Conservation (phyloP, 1,284 basidiomycete species). For the Phylloporus sp. region DNA sequence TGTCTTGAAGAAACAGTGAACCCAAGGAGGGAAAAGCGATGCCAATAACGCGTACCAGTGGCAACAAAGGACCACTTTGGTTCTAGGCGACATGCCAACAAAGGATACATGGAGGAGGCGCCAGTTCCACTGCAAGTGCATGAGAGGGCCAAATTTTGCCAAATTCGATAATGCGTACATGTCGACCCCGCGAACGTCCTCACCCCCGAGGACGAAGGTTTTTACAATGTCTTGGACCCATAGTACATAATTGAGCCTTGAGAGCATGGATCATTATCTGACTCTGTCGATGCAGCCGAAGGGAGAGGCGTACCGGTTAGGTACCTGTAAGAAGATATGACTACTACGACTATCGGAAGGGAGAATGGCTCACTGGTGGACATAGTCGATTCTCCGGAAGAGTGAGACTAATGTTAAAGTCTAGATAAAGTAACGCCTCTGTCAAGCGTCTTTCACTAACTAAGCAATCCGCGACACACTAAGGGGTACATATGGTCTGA, state of each 20-base stretch:
- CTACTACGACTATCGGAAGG: background rate
- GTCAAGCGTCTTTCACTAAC: constrained; percentile 65
- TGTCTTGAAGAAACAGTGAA: constrained; percentile 49
- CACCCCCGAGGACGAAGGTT: constrained; percentile 18
- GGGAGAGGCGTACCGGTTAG: constrained; percentile 56
- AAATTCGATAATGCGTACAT: constrained; percentile 44
- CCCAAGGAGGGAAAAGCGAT: background rate
- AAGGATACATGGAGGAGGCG: constrained; percentile 87
- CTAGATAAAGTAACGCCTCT: constrained; percentile 72
- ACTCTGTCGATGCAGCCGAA: background rate
- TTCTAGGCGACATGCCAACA: constrained; percentile 68
- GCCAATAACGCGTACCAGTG: constrained; percentile 58
- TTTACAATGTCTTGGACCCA: constrained; percentile 73
- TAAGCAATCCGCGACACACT: constrained; percentile 10
- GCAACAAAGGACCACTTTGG: constrained; percentile 64
- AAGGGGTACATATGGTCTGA: constrained; percentile 32
- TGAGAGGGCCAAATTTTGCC: background rate
- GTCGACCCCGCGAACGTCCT: constrained; percentile 51
- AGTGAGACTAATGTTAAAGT: constrained; percentile 68
- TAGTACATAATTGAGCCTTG: constrained; percentile 77
- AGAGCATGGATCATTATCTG: background rate
- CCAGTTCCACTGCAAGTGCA: constrained; percentile 77
- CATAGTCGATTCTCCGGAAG: constrained; percentile 79
- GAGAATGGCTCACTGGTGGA: constrained; percentile 67
- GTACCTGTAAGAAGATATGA: constrained; percentile 48